Evolutionary conservation across 2,329 filamentous ascomycete species (phyloP).

Genomic region (Rachicladosporium sp.): DNA sequence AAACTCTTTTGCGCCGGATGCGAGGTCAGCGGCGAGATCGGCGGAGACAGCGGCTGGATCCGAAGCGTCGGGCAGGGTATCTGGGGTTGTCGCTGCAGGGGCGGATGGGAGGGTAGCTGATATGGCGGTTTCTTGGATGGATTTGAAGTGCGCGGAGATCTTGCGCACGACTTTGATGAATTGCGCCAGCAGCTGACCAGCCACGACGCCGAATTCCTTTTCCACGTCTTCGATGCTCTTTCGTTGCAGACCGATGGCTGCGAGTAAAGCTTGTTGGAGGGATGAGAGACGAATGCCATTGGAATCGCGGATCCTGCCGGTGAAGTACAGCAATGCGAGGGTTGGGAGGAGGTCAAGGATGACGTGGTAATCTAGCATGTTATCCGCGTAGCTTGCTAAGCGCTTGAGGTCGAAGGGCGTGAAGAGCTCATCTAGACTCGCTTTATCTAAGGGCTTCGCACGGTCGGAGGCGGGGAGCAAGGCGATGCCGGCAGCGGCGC

Average conservation of each 20-base stretch:
- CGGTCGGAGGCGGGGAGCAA: conserved; percentile 42
- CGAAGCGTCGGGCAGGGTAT: conserved; percentile 34
- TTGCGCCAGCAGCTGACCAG: conserved; percentile 80
- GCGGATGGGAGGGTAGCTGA: conserved; percentile 32
- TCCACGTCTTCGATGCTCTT: conserved; percentile 75
- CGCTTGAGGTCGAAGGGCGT: conserved; percentile 92
- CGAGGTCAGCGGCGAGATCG: conserved; percentile 67
- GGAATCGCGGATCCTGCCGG: conserved; percentile 46
- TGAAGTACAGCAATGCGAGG: conserved; percentile 76
- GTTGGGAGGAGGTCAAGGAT: conserved; percentile 83
- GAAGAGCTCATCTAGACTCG: conserved; percentile 63
- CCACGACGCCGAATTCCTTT: conserved; percentile 61
- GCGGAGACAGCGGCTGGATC: conserved; percentile 34
- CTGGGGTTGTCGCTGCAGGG: conserved; percentile 26
- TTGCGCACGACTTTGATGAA: conserved; percentile 95
- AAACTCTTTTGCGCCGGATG: conserved; percentile 69
- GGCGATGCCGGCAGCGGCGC: conserved; percentile 60
- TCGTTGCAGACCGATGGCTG: conserved; percentile 82
- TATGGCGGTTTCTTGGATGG: conserved; percentile 59
- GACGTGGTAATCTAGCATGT: conserved; percentile 95
- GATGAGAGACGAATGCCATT: conserved; percentile 55
- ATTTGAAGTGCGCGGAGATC: conserved; percentile 64
- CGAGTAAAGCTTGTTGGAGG: conserved; percentile 75
- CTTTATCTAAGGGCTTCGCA: conserved; percentile 51
- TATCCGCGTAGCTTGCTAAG: conserved; percentile 88